A percentile compares a stretch with the other conserved stretches of the same genome.
Conservation (phyloP, 1,139 yeast genomes). For the Hyphopichia buzzinii region DNA sequence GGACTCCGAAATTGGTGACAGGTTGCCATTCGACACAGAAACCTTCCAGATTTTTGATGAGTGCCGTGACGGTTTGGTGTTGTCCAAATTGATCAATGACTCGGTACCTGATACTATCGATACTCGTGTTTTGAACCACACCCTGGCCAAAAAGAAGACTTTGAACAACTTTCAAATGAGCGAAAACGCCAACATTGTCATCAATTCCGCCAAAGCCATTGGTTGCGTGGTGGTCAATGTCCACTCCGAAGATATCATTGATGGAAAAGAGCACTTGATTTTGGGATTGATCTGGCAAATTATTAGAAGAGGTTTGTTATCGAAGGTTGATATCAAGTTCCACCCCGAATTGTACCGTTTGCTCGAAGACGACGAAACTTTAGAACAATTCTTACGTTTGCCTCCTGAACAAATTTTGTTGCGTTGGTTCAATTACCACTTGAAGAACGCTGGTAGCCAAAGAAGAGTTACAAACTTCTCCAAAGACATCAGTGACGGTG, state of each 20-base stretch:
- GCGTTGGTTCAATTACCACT: constrained; percentile 97
- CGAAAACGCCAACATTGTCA: constrained; percentile 95
- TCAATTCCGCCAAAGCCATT: constrained; percentile 97
- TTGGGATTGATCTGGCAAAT: constrained; percentile 98
- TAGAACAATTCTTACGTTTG: constrained; percentile 91
- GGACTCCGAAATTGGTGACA: constrained; percentile 79
- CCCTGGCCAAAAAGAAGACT: constrained; percentile 70
- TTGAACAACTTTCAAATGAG: constrained; percentile 93
- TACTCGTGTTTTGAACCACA: constrained; percentile 91
- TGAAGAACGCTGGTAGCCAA: constrained; percentile 88
- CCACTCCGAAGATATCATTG: constrained; percentile 95
- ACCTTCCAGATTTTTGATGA: constrained; percentile 96
- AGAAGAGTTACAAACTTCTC: constrained; percentile 86
- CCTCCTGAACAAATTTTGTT: constrained; percentile 97
- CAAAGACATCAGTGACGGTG: constrained; percentile 90
- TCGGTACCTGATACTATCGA: constrained; percentile 98
- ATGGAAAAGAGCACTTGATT: constrained; percentile 94
- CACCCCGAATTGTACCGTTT: constrained; percentile 97
- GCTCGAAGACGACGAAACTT: constrained; percentile 93
- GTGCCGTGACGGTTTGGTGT: constrained; percentile 90
- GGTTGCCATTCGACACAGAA: constrained; percentile 91
- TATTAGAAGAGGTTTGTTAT: constrained; percentile 89
- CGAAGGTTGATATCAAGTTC: constrained; percentile 91
- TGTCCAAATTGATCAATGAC: constrained; percentile 91
- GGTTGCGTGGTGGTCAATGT: constrained; percentile 98